A percentile compares a stretch with the other conserved stretches of the same genome.
Evolutionary conservation across 441 rosid genomes (phyloP).

Genomic region (Melastoma candidum): DNA sequence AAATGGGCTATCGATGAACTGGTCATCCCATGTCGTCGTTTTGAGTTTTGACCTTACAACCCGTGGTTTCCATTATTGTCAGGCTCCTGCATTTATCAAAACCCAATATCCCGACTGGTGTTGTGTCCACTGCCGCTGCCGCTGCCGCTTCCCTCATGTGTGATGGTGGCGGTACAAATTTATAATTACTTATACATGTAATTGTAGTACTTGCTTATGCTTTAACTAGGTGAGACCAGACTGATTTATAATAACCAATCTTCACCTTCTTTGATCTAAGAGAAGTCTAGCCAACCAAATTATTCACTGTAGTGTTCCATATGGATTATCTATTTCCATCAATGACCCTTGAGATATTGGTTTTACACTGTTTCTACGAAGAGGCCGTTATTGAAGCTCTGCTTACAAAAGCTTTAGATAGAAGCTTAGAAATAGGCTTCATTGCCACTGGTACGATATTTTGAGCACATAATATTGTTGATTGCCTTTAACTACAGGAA

Average conservation of each 20-base stretch:
- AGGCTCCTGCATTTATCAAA: constrained; percentile 90
- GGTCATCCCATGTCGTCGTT: not conserved
- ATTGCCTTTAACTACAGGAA: too few species aligned
- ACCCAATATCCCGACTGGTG: constrained; percentile 67
- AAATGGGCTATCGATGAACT: too few species aligned
- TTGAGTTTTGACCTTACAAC: not conserved
- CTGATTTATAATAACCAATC: too few species aligned
- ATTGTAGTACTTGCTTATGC: too few species aligned
- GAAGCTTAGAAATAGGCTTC: not conserved
- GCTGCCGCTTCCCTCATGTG: constrained; percentile 99
- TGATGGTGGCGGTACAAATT: constrained; percentile 87
- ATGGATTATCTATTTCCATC: too few species aligned
- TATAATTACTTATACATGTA: constrained; percentile 13
- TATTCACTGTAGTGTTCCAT: too few species aligned
- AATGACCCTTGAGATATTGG: too few species aligned
- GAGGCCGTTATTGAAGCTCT: too few species aligned
- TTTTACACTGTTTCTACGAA: too few species aligned
- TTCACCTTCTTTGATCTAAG: too few species aligned
- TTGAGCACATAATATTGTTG: not conserved
- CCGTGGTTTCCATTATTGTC: constrained; percentile 7
- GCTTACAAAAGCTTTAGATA: not conserved
- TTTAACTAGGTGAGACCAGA: too few species aligned
- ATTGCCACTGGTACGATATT: not conserved
- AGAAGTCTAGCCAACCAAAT: too few species aligned
- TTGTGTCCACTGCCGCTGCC: constrained; percentile 96